phyloP scores from a whole-genome alignment of 257 asterid species.

The Coffea canephora region DNA sequence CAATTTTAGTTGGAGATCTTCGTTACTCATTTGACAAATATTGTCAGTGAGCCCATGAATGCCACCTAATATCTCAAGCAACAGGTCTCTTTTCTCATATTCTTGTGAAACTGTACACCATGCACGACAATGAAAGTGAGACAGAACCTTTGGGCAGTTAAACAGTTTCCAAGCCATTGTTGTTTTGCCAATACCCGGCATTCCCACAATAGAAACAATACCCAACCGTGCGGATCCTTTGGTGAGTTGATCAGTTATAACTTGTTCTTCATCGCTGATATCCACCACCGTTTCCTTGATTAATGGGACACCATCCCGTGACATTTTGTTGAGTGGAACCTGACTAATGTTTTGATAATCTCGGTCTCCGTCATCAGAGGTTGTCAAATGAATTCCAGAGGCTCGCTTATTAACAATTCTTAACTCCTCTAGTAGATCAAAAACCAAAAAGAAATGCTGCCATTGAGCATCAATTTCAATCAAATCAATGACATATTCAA shows the following conservation, averaged over 20 bases:
- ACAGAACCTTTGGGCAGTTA: background rate
- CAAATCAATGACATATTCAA: background rate
- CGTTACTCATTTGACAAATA: background rate
- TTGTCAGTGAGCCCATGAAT: conserved; percentile 4
- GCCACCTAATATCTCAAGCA: conserved; percentile 1
- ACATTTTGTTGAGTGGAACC: background rate
- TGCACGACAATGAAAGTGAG: background rate
- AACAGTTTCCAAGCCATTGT: conserved; percentile 4
- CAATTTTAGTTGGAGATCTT: conserved; percentile 3
- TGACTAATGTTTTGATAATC: background rate
- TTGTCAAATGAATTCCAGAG: background rate
- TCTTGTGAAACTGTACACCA: conserved; percentile 1
- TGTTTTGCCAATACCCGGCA: conserved; percentile 14
- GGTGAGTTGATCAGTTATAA: background rate
- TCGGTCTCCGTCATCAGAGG: too few species aligned
- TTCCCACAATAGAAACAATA: conserved; percentile 10
- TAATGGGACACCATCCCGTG: background rate
- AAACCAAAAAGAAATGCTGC: background rate
- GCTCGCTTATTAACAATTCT: background rate
- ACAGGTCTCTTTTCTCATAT: background rate
- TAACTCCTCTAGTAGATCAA: background rate
- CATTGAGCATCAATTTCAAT: background rate
- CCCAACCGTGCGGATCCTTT: background rate
- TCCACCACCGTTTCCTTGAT: background rate
- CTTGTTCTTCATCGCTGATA: background rate